A percentile compares a stretch with the other conserved stretches of the same genome.
phyloP scores from a whole-genome alignment of 208 protist genomes.

The Herpetomonas samuelpessoai region DNA sequence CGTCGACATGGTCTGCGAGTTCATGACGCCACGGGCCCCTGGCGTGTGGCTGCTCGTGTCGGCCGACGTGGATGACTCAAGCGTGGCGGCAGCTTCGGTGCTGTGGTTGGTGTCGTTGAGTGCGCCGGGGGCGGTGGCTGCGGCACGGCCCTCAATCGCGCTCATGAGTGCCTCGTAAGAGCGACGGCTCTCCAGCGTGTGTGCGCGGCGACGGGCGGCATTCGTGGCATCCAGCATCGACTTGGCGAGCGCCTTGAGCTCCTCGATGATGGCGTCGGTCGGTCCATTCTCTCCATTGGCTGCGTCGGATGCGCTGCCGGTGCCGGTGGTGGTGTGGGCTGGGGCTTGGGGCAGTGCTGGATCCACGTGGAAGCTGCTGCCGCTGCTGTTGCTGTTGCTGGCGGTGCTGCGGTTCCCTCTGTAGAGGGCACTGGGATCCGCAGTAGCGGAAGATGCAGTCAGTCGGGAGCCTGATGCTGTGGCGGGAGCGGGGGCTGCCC shows the following conservation, averaged over 20 bases:
- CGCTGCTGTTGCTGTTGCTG: too few relatives aligned
- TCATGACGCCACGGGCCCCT: background rate
- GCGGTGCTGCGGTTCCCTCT: too few relatives aligned
- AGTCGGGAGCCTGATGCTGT: too few relatives aligned
- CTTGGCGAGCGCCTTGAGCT: constrained; percentile 77
- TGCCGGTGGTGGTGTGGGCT: background rate
- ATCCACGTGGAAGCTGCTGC: too few relatives aligned
- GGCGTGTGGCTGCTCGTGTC: too few relatives aligned
- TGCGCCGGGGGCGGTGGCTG: background rate
- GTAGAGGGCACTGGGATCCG: too few relatives aligned
- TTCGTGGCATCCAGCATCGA: constrained; percentile 85
- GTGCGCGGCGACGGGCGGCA: constrained; percentile 48
- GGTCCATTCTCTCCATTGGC: constrained; percentile 7
- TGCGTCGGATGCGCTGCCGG: background rate
- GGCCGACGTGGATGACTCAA: too few relatives aligned
- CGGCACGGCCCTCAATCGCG: constrained; percentile 40
- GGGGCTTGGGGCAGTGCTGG: too few relatives aligned
- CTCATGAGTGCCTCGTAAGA: constrained; percentile 72
- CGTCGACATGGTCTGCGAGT: background rate
- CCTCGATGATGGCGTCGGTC: constrained; percentile 78
- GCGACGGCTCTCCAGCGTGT: constrained; percentile 41
- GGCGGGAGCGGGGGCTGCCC: too few relatives aligned
- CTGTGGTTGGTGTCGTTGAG: background rate
- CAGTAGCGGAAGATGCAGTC: too few relatives aligned
- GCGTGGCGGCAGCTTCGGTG: background rate